Conservation (phyloP, 305 asterid species). For the Solanum hybrid region DNA sequence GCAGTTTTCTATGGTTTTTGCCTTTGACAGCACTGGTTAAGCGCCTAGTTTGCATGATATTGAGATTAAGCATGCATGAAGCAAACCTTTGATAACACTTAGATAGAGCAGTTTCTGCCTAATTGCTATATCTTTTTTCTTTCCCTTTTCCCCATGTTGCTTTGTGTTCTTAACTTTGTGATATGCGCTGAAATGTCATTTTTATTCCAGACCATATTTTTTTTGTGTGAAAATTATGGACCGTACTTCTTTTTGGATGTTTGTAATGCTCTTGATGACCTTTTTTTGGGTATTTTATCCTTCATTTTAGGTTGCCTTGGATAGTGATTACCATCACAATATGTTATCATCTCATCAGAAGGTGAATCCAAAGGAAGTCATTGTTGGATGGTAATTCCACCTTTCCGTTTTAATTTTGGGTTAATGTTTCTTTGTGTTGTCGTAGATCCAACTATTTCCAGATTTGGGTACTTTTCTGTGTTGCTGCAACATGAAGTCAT, state of each 20-base stretch:
- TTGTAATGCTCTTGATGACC: not conserved
- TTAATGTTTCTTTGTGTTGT: not conserved
- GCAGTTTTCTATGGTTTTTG: not conserved
- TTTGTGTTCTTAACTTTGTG: not conserved
- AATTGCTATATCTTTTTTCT: not conserved
- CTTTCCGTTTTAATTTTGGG: not conserved
- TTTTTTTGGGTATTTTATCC: not conserved
- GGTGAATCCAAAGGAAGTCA: conserved; percentile 87
- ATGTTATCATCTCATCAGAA: conserved; percentile 83
- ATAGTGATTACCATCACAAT: conserved; percentile 77
- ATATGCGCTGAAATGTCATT: not conserved
- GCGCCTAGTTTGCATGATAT: not conserved
- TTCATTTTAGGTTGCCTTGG: conserved; percentile 70
- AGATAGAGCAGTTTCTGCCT: not conserved
- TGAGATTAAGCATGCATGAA: not conserved
- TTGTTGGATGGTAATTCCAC: conserved; percentile 78
- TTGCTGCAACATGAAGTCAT: not conserved
- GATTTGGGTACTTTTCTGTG: not conserved
- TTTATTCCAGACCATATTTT: not conserved
- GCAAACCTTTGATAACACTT: not conserved
- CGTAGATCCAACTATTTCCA: not conserved
- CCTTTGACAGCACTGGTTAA: not conserved
- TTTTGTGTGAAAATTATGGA: not conserved
- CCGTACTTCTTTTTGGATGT: not conserved
- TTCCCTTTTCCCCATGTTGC: not conserved